Evolutionary conservation across 192 early-diverging fungal species (phyloP).

Genomic region (Phlyctochytrium bullatum): DNA sequence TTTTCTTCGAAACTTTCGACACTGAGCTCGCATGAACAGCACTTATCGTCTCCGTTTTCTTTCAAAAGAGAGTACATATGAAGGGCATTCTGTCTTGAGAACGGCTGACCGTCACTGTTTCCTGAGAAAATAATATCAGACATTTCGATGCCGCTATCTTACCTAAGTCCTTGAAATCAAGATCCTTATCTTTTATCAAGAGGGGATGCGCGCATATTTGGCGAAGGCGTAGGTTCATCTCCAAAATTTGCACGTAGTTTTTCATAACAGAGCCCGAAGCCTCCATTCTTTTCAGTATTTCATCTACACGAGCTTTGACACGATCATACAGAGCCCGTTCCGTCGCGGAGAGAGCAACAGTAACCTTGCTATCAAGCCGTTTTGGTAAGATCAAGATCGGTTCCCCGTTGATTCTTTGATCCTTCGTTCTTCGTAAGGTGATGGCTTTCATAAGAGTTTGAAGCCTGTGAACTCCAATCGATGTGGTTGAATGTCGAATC

Average conservation of each 20-base stretch:
- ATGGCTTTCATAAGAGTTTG: constrained; percentile 70
- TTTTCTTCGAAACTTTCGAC: constrained; percentile 22
- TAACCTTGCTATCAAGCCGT: constrained; percentile 27
- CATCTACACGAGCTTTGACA: constrained; percentile 32
- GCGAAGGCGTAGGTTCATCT: constrained; percentile 47
- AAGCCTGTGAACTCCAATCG: constrained; percentile 34
- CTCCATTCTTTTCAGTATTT: constrained; percentile 32
- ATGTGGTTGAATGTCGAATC: constrained; percentile 19
- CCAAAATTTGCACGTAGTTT: constrained; percentile 47
- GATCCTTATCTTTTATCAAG: constrained; percentile 34
- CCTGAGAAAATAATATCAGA: too few relatives aligned
- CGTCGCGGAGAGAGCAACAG: constrained; percentile 32
- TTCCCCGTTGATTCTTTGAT: constrained; percentile 69
- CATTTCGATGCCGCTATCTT: too few relatives aligned
- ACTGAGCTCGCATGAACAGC: constrained; percentile 24
- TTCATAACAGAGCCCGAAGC: constrained; percentile 28
- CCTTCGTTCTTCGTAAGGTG: constrained; percentile 85
- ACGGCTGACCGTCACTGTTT: too few relatives aligned
- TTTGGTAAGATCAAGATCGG: constrained; percentile 77
- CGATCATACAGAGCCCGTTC: constrained; percentile 46
- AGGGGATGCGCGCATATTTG: constrained; percentile 45
- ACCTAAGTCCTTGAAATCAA: constrained; percentile 22
- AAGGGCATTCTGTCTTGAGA: neutral
- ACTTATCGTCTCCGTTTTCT: constrained; percentile 50
- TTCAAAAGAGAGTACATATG: constrained; percentile 11